Percentiles rank a stretch among this genome's conserved stretches.
These are phyloP conservation scores for Solanum infundibuliforme DNA, from an alignment of 257 asterid genomes.

Conservation along the genomic window DNA sequence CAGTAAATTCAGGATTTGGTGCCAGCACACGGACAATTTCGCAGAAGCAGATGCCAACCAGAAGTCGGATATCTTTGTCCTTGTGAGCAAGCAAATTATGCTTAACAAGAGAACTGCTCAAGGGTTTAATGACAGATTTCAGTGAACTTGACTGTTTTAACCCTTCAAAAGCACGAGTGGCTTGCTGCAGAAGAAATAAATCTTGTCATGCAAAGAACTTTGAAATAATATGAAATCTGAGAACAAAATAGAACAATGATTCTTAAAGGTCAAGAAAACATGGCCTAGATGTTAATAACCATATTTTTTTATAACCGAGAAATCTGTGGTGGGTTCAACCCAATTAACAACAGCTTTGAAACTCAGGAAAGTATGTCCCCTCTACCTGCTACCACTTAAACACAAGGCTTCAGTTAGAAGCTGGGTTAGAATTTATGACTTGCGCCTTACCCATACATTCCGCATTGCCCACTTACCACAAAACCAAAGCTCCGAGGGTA, in stretches of 20 bases:
- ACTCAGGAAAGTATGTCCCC: neutral
- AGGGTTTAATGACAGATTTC: slow-evolving; percentile 27
- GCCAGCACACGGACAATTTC: slow-evolving; percentile 61
- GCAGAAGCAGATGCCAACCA: slow-evolving; percentile 59
- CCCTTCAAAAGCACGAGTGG: slow-evolving; percentile 39
- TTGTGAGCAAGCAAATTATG: slow-evolving; percentile 50
- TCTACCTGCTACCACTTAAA: neutral
- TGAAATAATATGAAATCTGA: neutral
- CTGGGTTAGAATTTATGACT: neutral
- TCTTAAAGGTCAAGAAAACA: neutral
- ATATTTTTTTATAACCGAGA: neutral
- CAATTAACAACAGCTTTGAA: neutral
- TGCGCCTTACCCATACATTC: neutral
- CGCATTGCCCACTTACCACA: neutral
- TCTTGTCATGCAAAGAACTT: slow-evolving; percentile 3
- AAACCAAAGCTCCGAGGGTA: neutral
- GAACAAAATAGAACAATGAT: neutral
- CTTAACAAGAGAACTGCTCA: slow-evolving; percentile 46
- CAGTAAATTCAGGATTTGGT: slow-evolving; percentile 56
- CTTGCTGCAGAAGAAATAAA: slow-evolving; percentile 39
- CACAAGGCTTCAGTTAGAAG: neutral
- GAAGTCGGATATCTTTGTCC: slow-evolving; percentile 60
- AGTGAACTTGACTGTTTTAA: slow-evolving; percentile 44
- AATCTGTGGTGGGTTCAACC: neutral
- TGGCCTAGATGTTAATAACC: neutral